These are phyloP conservation scores for Psilocybe azurescens DNA, from an alignment of 768 basidiomycete species.

Conservation along the genomic window DNA sequence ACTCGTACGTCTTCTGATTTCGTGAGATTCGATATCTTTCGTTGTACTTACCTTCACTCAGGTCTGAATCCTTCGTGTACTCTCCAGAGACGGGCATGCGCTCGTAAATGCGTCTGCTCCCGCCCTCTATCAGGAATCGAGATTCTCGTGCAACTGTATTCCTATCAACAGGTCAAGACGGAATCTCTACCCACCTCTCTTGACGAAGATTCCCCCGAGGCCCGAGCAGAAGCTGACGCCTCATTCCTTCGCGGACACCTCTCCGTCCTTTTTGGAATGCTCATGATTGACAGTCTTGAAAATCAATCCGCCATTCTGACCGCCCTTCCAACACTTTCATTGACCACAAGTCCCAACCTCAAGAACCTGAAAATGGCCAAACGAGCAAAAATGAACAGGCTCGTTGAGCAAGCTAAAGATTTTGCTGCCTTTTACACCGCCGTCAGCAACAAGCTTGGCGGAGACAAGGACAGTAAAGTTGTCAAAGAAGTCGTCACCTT, in stretches of 20 bases:
- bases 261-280: slow-evolving; percentile 71
- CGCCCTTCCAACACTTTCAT: slow-evolving; percentile 10
- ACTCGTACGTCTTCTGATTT: slow-evolving; percentile 48
- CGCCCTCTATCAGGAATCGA: slow-evolving; percentile 49
- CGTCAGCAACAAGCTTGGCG: slow-evolving; percentile 26
- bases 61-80: slow-evolving; percentile 58
- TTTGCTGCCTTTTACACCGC: slow-evolving; percentile 54
- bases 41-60: slow-evolving; percentile 27
- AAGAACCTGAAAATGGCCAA: slow-evolving; percentile 15
- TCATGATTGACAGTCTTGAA: slow-evolving; percentile 44
- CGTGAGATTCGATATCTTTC: neutral
- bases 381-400: slow-evolving; percentile 33
- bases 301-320: slow-evolving; percentile 43
- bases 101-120: slow-evolving; percentile 57
- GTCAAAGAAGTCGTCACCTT: slow-evolving; percentile 58
- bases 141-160: slow-evolving; percentile 56
- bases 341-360: neutral
- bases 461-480: slow-evolving; percentile 44
- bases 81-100: slow-evolving; percentile 52
- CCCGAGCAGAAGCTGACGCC: slow-evolving; percentile 41
- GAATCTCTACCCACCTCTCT: slow-evolving; percentile 25
- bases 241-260: slow-evolving; percentile 75
- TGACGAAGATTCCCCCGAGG: slow-evolving; percentile 22
- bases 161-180: slow-evolving; percentile 35
- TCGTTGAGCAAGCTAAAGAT: slow-evolving; percentile 50